Conservation (phyloP, 352 stramenopile genomes). For the Globisporangium echinulatum region DNA sequence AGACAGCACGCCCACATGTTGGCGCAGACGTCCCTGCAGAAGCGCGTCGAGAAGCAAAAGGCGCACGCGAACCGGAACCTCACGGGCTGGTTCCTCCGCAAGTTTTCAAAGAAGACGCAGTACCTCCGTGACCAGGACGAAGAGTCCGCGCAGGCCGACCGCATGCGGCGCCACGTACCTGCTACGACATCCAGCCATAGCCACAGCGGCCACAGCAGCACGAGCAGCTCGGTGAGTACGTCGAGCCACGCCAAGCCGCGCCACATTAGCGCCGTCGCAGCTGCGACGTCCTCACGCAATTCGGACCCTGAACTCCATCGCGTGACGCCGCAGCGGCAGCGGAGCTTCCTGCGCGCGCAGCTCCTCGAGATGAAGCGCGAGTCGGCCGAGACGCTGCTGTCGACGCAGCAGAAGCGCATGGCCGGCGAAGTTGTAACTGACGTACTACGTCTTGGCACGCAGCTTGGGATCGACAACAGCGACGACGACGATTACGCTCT, state of each 20-base stretch:
- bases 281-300: constrained; percentile 15
- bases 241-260: constrained; percentile 19
- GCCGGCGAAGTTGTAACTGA: constrained; percentile 32
- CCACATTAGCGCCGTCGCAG: constrained; percentile 31
- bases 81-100: constrained; percentile 62
- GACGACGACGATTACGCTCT: constrained; percentile 29
- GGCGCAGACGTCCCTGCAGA: constrained; percentile 25
- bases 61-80: constrained; percentile 51
- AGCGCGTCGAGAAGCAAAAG: constrained; percentile 51
- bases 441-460: constrained; percentile 15
- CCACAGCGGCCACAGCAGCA: constrained; percentile 13
- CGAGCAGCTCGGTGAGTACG: constrained; percentile 16
- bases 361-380: constrained; percentile 76
- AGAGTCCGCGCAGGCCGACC: constrained; percentile 27
- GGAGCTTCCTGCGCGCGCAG: constrained; percentile 61
- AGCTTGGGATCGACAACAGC: constrained; percentile 18
- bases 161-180: constrained; percentile 17
- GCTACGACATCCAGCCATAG: neutral
- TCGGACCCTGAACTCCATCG: constrained; percentile 14
- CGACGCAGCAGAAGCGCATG: constrained; percentile 37
- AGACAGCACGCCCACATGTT: constrained; percentile 5
- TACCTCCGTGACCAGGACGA: constrained; percentile 58
- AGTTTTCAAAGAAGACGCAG: constrained; percentile 59
- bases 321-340: constrained; percentile 43
- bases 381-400: constrained; percentile 45